These are phyloP conservation scores for Ceratocystiopsis brevicomis DNA, from an alignment of 2,329 filamentous ascomycete species.

Conservation along the genomic window DNA sequence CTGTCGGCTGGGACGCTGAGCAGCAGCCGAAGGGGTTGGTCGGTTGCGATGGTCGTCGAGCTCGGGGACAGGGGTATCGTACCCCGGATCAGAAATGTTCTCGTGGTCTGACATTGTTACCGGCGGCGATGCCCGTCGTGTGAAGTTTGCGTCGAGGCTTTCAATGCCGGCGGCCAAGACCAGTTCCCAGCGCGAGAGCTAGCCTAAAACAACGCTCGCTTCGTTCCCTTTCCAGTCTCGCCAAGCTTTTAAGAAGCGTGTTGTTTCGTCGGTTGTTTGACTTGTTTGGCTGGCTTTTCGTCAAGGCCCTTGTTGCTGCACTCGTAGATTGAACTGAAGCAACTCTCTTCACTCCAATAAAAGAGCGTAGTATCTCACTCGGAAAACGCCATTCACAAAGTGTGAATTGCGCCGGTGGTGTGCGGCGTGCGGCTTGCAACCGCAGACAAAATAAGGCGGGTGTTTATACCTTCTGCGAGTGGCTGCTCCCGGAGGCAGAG, in stretches of 20 bases:
- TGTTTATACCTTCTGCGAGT: too few species aligned
- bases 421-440: slow-evolving; percentile 10
- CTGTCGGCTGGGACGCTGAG: slow-evolving; percentile 24
- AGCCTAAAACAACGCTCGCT: too few species aligned
- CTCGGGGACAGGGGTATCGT: slow-evolving; percentile 56
- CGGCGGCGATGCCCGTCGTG: slow-evolving; percentile 12
- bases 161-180: too few species aligned
- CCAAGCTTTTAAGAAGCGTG: neutral
- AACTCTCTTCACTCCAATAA: slow-evolving; percentile 5
- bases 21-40: slow-evolving; percentile 5
- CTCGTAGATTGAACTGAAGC: neutral
- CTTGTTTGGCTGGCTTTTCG: neutral
- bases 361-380: slow-evolving; percentile 8
- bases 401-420: slow-evolving; percentile 8
- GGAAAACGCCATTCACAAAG: slow-evolving; percentile 10
- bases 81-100: slow-evolving; percentile 38
- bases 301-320: too few species aligned
- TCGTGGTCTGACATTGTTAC: slow-evolving; percentile 45
- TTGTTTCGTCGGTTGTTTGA: neutral
- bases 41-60: slow-evolving; percentile 76
- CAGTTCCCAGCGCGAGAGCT: too few species aligned
- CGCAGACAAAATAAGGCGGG: slow-evolving; percentile 4
- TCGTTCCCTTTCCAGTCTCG: too few species aligned
- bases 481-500: too few species aligned
- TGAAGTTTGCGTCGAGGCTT: neutral